Percentiles rank a stretch among this genome's conserved stretches.
phyloP scores from a whole-genome alignment of 2,329 filamentous ascomycete genomes.

The Reticulascus tulasneorum region DNA sequence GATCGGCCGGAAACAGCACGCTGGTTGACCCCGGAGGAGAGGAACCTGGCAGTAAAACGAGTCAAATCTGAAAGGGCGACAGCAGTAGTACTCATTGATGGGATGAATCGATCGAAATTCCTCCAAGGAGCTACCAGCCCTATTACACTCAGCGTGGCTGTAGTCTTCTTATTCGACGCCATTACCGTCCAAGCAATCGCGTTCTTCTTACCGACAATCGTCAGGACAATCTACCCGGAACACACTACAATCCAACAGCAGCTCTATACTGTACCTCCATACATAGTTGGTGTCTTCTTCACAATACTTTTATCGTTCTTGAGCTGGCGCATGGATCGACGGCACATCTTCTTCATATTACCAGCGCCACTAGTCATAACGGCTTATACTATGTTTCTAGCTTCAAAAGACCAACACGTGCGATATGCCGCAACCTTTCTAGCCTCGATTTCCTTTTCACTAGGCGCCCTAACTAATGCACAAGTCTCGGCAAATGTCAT shows the following conservation, averaged over 20 bases:
- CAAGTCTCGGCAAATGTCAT: slow-evolving; percentile 66
- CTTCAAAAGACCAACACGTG: slow-evolving; percentile 41
- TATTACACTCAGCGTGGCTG: slow-evolving; percentile 42
- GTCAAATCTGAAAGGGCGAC: slow-evolving; percentile 65
- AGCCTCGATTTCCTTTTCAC: slow-evolving; percentile 56
- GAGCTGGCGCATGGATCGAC: slow-evolving; percentile 54
- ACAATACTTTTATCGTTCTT: slow-evolving; percentile 55
- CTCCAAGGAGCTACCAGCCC: slow-evolving; percentile 61
- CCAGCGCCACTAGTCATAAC: slow-evolving; percentile 58
- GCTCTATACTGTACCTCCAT: slow-evolving; percentile 66
- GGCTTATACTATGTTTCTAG: slow-evolving; percentile 67
- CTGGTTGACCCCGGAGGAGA: slow-evolving; percentile 63
- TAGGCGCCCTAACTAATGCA: slow-evolving; percentile 61
- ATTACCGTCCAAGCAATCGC: slow-evolving; percentile 69
- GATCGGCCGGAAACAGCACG: slow-evolving; percentile 64
- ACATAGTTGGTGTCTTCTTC: slow-evolving; percentile 62
- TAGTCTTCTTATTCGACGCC: slow-evolving; percentile 62
- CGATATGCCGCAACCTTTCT: slow-evolving; percentile 67
- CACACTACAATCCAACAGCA: slow-evolving; percentile 57
- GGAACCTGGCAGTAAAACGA: slow-evolving; percentile 60
- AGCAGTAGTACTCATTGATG: slow-evolving; percentile 59
- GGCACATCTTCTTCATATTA: slow-evolving; percentile 57
- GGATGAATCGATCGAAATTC: slow-evolving; percentile 56
- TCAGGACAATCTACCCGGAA: slow-evolving; percentile 62
- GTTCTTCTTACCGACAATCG: slow-evolving; percentile 70